Evolutionary conservation across 768 basidiomycete genomes (phyloP).

Genomic region (Serendipita indica): DNA sequence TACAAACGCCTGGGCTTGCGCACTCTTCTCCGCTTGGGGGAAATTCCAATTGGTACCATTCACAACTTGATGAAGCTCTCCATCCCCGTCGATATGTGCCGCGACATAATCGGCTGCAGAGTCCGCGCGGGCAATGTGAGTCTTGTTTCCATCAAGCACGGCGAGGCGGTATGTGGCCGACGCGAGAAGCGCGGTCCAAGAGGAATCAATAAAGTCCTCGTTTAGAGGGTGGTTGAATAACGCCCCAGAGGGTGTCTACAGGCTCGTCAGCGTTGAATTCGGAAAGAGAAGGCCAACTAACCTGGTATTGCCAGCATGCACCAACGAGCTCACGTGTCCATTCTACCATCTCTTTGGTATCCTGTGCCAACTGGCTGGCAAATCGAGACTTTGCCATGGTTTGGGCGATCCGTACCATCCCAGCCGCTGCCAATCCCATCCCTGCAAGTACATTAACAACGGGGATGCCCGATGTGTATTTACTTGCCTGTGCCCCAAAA

Average conservation of each 20-base stretch:
- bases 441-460: too few species aligned
- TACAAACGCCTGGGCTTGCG: slow-evolving; percentile 23
- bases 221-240: slow-evolving; percentile 14
- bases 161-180: slow-evolving; percentile 7
- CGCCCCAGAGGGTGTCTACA: slow-evolving; percentile 13
- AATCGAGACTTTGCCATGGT: not conserved
- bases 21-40: slow-evolving; percentile 13
- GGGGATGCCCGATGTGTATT: not conserved
- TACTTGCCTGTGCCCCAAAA: slow-evolving; percentile 5
- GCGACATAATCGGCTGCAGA: not conserved
- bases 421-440: not conserved
- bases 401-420: not conserved
- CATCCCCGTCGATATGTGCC: not conserved
- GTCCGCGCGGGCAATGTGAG: not conserved
- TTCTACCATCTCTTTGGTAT: not conserved
- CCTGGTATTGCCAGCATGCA: not conserved
- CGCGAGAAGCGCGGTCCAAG: slow-evolving; percentile 10
- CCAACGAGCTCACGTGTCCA: not conserved
- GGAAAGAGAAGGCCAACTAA: too few species aligned
- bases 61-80: not conserved
- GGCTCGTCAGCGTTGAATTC: slow-evolving; percentile 12
- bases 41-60: not conserved
- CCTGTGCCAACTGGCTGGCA: not conserved
- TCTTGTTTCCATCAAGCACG: not conserved
- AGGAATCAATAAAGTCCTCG: slow-evolving; percentile 4